Base-by-base conservation (phyloP, 208 protist species). In the Crithidia expoeki region DNA sequence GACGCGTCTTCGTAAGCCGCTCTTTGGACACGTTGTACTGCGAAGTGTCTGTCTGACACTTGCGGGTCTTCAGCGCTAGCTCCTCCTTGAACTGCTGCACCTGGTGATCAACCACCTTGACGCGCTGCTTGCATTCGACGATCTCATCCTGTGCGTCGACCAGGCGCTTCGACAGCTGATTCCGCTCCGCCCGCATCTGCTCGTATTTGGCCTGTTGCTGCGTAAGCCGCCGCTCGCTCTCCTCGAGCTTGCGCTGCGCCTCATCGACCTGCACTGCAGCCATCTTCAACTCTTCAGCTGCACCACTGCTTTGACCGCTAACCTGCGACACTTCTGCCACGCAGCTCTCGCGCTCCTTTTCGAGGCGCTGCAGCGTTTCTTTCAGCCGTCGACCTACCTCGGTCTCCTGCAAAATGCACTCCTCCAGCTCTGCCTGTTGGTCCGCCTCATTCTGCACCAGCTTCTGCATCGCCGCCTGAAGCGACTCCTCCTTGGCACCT, bases 141-240 rank as follows among this genome's bases (percentile, higher is more conserved):
- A 99, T 98, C 70, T 99, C 97, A 58, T 98, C 96, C 66, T 99
- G 96, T n/a, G 96, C 83, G 72, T 99, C 96, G 60, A 99, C 89
- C 21, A 99, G 80, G 46, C 98, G 97, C 81, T 99, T 99, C 19
- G 95, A 97, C 75, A 98, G 99, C 30, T 99, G 81, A 70, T 99
- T 99, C 25, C 98, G 76, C 74, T 99, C 98, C 2, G 92, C 77
- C 10, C 98, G 85, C 30, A 99, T 90, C 55, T 98, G 91, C 78
- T 99, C 97, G 51, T 99, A 95, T 28, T 79, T 57, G 53, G 82
- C 83, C 73, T 98, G 95, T 73, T 92, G 83, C 79, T 80, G 79
- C 30, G 71, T 74, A 25, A 95, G 72, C n/a, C 80, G 77, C 2
- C 82, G 65, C 50, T 93, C 88, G 55, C 98, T 97, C 79, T 98